These are phyloP conservation scores for Micractinium conductrix DNA, from an alignment of 139 green algal species.

Conservation along the genomic window DNA sequence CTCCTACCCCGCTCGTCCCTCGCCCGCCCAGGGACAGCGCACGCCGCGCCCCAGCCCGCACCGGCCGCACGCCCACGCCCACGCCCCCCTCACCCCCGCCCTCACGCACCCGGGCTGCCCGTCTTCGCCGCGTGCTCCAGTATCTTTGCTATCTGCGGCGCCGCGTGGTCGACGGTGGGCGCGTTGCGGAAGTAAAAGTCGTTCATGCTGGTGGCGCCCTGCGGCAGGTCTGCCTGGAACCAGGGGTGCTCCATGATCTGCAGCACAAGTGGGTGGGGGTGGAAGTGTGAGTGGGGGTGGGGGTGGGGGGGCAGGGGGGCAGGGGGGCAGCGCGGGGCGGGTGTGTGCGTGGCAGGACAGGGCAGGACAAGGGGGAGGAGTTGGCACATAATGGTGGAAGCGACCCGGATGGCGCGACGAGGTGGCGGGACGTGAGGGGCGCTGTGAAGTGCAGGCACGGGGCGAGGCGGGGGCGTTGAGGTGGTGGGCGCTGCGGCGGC, in stretches of 20 bases:
- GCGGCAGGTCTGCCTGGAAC: slow-evolving; percentile 64
- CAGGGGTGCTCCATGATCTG: slow-evolving; percentile 66
- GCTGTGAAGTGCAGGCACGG: background rate
- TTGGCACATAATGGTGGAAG: no score
- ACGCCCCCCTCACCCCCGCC: background rate
- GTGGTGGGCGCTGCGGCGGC: no score
- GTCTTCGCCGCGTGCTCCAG: background rate
- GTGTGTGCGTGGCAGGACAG: no score
- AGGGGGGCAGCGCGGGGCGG: background rate
- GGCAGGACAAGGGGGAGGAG: no score
- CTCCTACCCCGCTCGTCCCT: no score
- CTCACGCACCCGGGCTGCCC: background rate
- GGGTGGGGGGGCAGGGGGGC: no score
- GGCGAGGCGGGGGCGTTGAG: background rate
- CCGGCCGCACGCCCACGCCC: no score
- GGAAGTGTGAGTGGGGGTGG: no score
- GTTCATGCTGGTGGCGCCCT: slow-evolving; percentile 49
- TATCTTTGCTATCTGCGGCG: background rate
- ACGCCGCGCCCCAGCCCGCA: no score
- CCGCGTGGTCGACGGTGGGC: background rate
- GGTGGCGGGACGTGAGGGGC: no score
- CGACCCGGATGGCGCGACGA: no score
- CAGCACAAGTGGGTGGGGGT: background rate
- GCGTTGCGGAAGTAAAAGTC: background rate
- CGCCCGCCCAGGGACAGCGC: no score